Evolutionary conservation across 768 basidiomycete genomes (phyloP), one percentile per base, ranked within the genome.

Genomic region (Nidula microcarpa): DNA sequence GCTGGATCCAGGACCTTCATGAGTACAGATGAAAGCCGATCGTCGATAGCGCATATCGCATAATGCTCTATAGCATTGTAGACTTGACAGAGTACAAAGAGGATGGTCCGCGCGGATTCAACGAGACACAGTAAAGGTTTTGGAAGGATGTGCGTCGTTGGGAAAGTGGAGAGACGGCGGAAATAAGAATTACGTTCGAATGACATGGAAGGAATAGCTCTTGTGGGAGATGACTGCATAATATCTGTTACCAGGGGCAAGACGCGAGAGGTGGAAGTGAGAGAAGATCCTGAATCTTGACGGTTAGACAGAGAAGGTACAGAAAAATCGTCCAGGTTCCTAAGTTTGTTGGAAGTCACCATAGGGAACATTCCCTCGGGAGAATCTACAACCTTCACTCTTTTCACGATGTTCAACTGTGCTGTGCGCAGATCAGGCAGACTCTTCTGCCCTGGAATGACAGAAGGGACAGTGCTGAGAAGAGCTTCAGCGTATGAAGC

Each of bases 161-260:
- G 88, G 4, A 93, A 72, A 33, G 86, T 84, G 2, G 93, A 94
- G 18, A 96, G 75, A n/a, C 94, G 85, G 36, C 88, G 87, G 72
- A 99, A 99, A 69, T 99, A 98, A 1, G 92, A 90, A 62, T 93
- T 89, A 18, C 91, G 84, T 62, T 95, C 91, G 3, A 82, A 79
- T 41, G 92, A 85, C 68, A 89, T 83, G 4, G 84, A 76, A 16
- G 82, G 80, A 3, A 79, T 72, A 1, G 76, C 68, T n/a, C 11
- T 43, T 14, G 33, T 43, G 72, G 74, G 2, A 23, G 23, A 23
- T 3, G 23, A 23, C 23, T 23, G 23, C 23, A 23, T 23, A 23
- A 23, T 23, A 23, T 23, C 23, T 23, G 23, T 23, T 23, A 23
- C 3, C 23, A 23, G 23, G 23, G 23, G 23, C 23, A 52, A 56